A percentile compares a stretch with the other conserved stretches of the same genome.
Evolutionary conservation across 306 rosid genomes (phyloP).

Genomic region (Cajanus cajan): DNA sequence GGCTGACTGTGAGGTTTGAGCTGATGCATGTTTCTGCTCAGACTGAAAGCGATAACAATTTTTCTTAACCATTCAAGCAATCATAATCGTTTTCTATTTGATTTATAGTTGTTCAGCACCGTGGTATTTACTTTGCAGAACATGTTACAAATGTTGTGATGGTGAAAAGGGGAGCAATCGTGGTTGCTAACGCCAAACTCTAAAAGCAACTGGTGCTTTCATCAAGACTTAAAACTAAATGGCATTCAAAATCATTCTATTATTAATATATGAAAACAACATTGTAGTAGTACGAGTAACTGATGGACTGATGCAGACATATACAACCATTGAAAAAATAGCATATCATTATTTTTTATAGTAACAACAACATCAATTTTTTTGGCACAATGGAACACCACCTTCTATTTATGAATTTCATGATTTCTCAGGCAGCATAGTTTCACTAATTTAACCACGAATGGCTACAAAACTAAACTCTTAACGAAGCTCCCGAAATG

Average conservation of each 20-base stretch:
- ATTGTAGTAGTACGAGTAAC: background rate
- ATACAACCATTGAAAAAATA: background rate
- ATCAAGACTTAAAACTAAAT: background rate
- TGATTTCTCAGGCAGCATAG: constrained; percentile 1
- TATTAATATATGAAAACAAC: background rate
- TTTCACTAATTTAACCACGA: background rate
- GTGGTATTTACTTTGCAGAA: background rate
- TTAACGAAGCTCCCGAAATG: background rate
- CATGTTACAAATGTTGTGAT: background rate
- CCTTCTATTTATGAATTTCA: constrained; percentile 5
- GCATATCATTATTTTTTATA: background rate
- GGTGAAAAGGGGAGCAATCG: background rate
- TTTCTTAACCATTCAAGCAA: background rate
- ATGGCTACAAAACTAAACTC: constrained; percentile 19
- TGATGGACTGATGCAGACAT: no score
- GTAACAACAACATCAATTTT: background rate
- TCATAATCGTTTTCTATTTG: background rate
- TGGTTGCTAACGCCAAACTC: background rate
- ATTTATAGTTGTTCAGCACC: no score
- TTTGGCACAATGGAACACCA: background rate
- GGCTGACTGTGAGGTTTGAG: no score
- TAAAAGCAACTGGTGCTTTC: background rate
- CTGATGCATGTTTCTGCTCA: background rate
- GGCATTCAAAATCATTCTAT: background rate
- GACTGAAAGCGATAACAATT: background rate